Evolutionary conservation across 2,329 filamentous ascomycete genomes (phyloP).

Genomic region (Alternaria panax): DNA sequence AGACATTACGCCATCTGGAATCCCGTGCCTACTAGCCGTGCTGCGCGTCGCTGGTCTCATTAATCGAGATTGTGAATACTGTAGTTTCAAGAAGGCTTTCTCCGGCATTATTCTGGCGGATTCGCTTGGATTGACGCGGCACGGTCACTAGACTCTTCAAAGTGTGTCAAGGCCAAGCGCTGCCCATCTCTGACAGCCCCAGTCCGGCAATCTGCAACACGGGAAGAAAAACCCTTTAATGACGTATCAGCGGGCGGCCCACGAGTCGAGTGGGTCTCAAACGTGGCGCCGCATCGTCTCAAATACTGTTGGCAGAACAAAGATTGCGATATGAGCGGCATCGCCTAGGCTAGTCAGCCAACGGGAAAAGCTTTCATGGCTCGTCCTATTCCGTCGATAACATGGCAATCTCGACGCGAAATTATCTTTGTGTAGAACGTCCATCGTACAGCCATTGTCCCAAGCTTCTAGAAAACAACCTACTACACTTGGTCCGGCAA

Average conservation of each 20-base stretch:
- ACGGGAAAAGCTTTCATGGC: slow-evolving; percentile 13
- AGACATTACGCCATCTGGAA: slow-evolving; percentile 23
- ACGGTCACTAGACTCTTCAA: slow-evolving; percentile 8
- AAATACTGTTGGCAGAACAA: slow-evolving; percentile 31
- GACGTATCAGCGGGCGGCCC: slow-evolving; percentile 44
- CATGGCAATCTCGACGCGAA: slow-evolving; percentile 21
- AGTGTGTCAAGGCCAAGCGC: slow-evolving; percentile 24
- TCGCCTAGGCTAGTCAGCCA: slow-evolving; percentile 16
- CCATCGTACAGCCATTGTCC: background rate
- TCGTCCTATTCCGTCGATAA: slow-evolving; percentile 22
- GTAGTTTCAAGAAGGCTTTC: slow-evolving; percentile 34
- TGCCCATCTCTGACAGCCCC: slow-evolving; percentile 39
- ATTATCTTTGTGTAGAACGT: background rate
- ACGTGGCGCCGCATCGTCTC: slow-evolving; percentile 45
- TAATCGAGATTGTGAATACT: slow-evolving; percentile 35
- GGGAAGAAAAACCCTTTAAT: slow-evolving; percentile 43
- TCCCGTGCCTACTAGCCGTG: slow-evolving; percentile 20
- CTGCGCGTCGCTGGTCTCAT: slow-evolving; percentile 24
- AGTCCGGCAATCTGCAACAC: slow-evolving; percentile 45
- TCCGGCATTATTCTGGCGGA: slow-evolving; percentile 9
- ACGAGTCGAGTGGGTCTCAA: slow-evolving; percentile 48
- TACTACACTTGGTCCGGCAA: slow-evolving; percentile 8
- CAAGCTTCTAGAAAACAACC: background rate
- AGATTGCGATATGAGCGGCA: slow-evolving; percentile 35
- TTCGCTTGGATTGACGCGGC: slow-evolving; percentile 21